Percentiles rank a stretch among this genome's conserved stretches.
Conservation (phyloP, 1,139 yeast genomes). For the Citeromyces hawaiiensis region DNA sequence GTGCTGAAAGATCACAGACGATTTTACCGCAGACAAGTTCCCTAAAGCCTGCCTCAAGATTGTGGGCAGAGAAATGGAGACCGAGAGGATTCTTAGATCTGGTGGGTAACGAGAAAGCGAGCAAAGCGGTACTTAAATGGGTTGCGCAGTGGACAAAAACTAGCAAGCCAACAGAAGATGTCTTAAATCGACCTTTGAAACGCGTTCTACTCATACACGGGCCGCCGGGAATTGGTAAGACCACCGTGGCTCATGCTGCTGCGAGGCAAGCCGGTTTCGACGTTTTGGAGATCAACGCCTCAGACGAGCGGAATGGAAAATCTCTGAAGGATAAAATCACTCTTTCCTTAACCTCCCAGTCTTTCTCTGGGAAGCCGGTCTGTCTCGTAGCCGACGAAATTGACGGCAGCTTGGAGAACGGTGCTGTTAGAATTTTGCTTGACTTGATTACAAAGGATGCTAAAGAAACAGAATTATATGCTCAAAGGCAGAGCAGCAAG, state of each 20-base stretch:
- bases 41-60: slow-evolving; percentile 10
- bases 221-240: slow-evolving; percentile 94
- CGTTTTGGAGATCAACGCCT: slow-evolving; percentile 78
- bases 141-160: slow-evolving; percentile 65
- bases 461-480: slow-evolving; percentile 24
- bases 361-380: slow-evolving; percentile 56
- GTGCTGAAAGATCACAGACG: background rate
- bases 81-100: slow-evolving; percentile 62
- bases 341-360: slow-evolving; percentile 57
- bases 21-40: background rate
- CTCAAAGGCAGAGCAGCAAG: slow-evolving; percentile 13
- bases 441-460: slow-evolving; percentile 52
- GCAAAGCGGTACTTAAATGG: slow-evolving; percentile 67
- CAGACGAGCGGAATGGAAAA: slow-evolving; percentile 60
- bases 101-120: slow-evolving; percentile 72
- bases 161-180: slow-evolving; percentile 32
- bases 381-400: slow-evolving; percentile 83
- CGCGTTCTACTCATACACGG: slow-evolving; percentile 73
- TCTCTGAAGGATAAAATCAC: slow-evolving; percentile 47
- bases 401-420: slow-evolving; percentile 79
- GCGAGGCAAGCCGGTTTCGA: slow-evolving; percentile 77
- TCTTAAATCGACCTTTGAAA: slow-evolving; percentile 55
- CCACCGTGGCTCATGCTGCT: slow-evolving; percentile 75
- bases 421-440: slow-evolving; percentile 56
- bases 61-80: slow-evolving; percentile 80